These are phyloP conservation scores for Aspergillus fischeri DNA, from an alignment of 2,329 filamentous ascomycete genomes.

Conservation along the genomic window DNA sequence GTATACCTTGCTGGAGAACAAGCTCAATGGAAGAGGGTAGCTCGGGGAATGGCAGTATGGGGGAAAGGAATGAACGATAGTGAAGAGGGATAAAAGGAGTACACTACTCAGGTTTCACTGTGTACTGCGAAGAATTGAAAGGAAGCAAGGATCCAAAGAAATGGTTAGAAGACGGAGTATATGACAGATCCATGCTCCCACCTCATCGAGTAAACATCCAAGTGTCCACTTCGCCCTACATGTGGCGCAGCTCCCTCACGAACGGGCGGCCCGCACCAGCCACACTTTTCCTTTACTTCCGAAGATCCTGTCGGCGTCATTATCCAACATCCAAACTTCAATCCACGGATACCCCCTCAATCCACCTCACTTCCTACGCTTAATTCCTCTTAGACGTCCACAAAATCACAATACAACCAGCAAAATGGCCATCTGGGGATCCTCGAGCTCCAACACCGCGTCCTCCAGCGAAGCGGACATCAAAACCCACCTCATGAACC, in stretches of 20 bases:
- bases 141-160: constrained; percentile 1
- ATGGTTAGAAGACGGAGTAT: constrained; percentile 3
- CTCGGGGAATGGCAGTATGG: too few relatives aligned
- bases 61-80: constrained; percentile 2
- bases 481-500: constrained; percentile 58
- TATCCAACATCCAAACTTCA: neutral
- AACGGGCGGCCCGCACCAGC: constrained; percentile 5
- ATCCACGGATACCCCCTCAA: neutral
- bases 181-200: constrained; percentile 8
- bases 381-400: neutral
- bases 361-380: neutral
- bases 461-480: constrained; percentile 30
- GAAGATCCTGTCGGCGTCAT: neutral
- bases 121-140: neutral
- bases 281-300: constrained; percentile 10
- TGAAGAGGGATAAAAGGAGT: neutral
- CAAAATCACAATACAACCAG: neutral
- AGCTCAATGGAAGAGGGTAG: constrained; percentile 1
- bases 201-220: constrained; percentile 12
- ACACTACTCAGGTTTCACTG: neutral
- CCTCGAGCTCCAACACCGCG: constrained; percentile 24
- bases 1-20: constrained; percentile 4
- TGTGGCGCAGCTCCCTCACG: constrained; percentile 13
- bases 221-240: constrained; percentile 21
- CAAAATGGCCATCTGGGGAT: constrained; percentile 38